Evolutionary conservation across 257 asterid species (phyloP).

Genomic region (Penstemon barbatus): DNA sequence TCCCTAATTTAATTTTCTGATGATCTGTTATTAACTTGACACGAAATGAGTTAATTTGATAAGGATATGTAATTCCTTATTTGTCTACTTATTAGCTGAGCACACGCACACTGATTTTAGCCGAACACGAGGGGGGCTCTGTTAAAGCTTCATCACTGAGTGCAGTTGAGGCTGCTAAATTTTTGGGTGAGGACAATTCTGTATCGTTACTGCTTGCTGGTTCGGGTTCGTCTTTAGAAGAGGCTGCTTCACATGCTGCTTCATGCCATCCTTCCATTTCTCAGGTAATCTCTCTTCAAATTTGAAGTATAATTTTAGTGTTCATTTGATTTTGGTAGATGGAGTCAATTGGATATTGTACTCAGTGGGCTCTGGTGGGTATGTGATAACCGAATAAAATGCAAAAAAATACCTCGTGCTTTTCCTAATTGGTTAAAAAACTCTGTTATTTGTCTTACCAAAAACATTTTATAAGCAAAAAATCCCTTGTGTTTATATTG

Average conservation of each 20-base stretch:
- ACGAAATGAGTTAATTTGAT: neutral
- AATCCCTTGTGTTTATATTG: too few relatives aligned
- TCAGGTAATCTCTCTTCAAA: conserved; percentile 38
- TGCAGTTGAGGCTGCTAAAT: conserved; percentile 87
- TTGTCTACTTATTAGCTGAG: conserved; percentile 51
- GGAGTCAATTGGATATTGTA: too few relatives aligned
- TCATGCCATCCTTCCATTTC: conserved; percentile 77
- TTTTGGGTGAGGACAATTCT: conserved; percentile 57
- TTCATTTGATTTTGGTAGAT: neutral
- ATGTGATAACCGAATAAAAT: too few relatives aligned
- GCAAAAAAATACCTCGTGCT: too few relatives aligned
- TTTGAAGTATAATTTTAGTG: neutral
- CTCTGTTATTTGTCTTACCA: too few relatives aligned
- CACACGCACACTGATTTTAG: conserved; percentile 83
- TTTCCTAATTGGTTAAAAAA: too few relatives aligned
- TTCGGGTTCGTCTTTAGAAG: conserved; percentile 71
- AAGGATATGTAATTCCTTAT: neutral
- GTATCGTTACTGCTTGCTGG: conserved; percentile 83
- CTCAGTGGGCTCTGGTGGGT: too few relatives aligned
- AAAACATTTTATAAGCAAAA: too few relatives aligned
- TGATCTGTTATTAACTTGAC: neutral
- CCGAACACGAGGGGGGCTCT: conserved; percentile 76
- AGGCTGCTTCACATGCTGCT: conserved; percentile 82
- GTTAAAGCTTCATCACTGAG: conserved; percentile 68
- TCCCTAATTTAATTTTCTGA: neutral